Evolutionary conservation across 805 yeast species (phyloP), one percentile per base, ranked within the genome.

Genomic region (Danielia oregonensis): DNA sequence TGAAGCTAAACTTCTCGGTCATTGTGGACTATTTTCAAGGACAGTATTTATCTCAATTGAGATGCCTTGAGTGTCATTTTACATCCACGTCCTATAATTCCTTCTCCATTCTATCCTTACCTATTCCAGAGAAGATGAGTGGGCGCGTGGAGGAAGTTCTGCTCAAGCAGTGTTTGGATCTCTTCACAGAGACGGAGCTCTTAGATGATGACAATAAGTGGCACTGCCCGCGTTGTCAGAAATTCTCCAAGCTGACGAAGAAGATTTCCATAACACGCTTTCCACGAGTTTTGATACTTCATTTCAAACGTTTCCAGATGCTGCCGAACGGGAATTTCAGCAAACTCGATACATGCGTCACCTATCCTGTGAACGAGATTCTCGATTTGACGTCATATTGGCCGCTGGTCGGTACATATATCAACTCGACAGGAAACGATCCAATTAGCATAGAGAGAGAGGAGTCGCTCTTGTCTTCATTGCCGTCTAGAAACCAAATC

Each of bases 41-140:
- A 1, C 97, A 89, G 58, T 84, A 82, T 49, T 71, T 83, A 31
- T 84, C 94, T n/a, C 80, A 76, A 35, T 65, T 89, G 49, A 74
- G 69, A 48, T 89, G 97, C 58, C 58, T 79, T 30, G 73, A 69
- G 21, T 89, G 97, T 59, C 69, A 70, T 1, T 68, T 67, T 19
- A 85, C 95, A 0, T 86, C 96, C 0, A 86, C 96, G 0, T 86
- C 96, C 0, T 89, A 79, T 54, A 87, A 82, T 48, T 76, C 95
- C 1, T 89, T 86, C 55, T 79, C 89, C 21, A 80, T 81, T 11
- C 63, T 89, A 35, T 78, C 89, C 21, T 64, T 89, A 35, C 96
- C 97, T 0, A 78, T 89, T 17, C 93, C 95, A 0, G 60, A 68
- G 31, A 55, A 58, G 26, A 49, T 59, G 3, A 49, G 63, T 3